Base-by-base conservation (phyloP, 345 rosid genomes). In the Cardamine chenopodiifolia region DNA sequence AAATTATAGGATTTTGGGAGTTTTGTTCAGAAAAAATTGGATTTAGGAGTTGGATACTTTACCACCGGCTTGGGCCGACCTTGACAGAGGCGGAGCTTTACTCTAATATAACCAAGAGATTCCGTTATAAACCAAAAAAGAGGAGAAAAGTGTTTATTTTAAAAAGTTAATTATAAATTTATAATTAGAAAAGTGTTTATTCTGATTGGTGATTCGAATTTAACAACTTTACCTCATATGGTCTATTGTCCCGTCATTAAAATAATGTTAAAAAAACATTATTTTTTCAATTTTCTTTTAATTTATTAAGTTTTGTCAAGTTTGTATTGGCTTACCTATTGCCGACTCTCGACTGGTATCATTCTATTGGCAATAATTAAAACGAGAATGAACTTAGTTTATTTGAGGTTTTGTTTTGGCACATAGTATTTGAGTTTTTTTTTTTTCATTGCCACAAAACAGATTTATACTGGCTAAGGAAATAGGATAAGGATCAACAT, bases 61-160 rank as follows among this genome's bases (percentile, higher is more conserved):
- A 75, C 73, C 55, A 68, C 79, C 79, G 79, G 79, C 79, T 75
- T 50, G 62, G 67, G 59, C 74, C 79, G 79, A 49, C 68, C 26
- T 68, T 68, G 19, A 22, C 14, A 68, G 55, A 68, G 14, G 8
- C 39, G 12, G 34, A 37, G 45, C 26, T 59, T 74, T 19, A 12
- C 28, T 75, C 62, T 28, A 67, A 40, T 67, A 67, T 20, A 39
- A 29, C 68, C 78, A 66, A 66, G 44, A 48, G 35, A 67, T 75
- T 75, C 73, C 31, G 78, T 67, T 75, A 49, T 18, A 25, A n/a
- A 50, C 42, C 18, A 7, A 45, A 23, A 20, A 25, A 7, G 4
- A 73, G 11, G 42, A 18, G 22, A 20, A 70, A 22, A 45, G 25
- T 31, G 61, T 22, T 34, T 8, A 3, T 28, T 28, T 29, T 6